These are phyloP conservation scores for Globisporangium uncinulatum DNA, from an alignment of 352 stramenopile species.

Conservation along the genomic window DNA sequence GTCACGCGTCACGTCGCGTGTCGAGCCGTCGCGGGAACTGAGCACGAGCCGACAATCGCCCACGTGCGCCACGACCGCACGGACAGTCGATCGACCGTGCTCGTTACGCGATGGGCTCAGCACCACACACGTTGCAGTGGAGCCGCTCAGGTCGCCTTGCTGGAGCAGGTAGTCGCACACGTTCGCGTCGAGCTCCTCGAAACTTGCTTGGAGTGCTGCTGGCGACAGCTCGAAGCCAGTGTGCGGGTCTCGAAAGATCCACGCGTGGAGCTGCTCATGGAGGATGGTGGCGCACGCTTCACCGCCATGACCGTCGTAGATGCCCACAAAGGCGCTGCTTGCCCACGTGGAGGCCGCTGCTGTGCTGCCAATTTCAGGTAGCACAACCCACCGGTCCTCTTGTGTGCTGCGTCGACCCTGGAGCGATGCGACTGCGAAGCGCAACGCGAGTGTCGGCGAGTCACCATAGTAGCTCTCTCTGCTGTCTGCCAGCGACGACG, in stretches of 20 bases:
- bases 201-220: conserved; percentile 37
- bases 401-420: conserved; percentile 66
- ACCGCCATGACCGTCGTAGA: conserved; percentile 85
- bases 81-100: conserved; percentile 11
- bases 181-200: conserved; percentile 58
- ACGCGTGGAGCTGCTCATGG: conserved; percentile 65
- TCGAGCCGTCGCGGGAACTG: conserved; percentile 27
- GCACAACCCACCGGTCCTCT: conserved; percentile 65
- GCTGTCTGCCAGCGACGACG: conserved; percentile 7
- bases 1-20: conserved; percentile 53
- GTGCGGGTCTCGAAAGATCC: conserved; percentile 42
- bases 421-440: conserved; percentile 44
- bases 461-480: conserved; percentile 33
- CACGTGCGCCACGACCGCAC: conserved; percentile 48
- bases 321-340: conserved; percentile 44
- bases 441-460: conserved; percentile 28
- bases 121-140: conserved; percentile 61
- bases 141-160: conserved; percentile 72
- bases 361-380: conserved; percentile 26
- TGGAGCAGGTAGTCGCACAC: conserved; percentile 67
- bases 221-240: conserved; percentile 8
- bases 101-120: conserved; percentile 17
- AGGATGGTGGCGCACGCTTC: conserved; percentile 70
- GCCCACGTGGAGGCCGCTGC: conserved; percentile 10
- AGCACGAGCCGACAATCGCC: conserved; percentile 75